Base-by-base conservation (phyloP, 2,329 filamentous ascomycete genomes). In the Aspergillus terreus region DNA sequence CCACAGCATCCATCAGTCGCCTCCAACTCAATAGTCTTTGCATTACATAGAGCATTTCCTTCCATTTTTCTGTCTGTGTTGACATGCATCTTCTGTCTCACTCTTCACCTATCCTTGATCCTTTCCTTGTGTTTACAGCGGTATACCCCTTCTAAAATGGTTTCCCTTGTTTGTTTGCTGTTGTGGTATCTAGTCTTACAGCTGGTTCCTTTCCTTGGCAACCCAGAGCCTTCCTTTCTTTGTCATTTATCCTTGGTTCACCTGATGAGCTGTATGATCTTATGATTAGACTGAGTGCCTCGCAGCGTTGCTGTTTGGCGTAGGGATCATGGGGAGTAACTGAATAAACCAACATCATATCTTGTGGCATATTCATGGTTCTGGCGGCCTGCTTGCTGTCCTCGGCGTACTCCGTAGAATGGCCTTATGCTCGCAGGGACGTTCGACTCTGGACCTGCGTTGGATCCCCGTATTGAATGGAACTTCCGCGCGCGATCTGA, bases 1-100 rank as follows among this genome's bases (percentile, higher is more conserved):
- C 49, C 70, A 76, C 62, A 62, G 49, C 41, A 61, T 65, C 41
- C 66, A 72, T 49, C 60, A 64, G 52, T 58, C 64, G 57, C 36
- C 50, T 15, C 44, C 44, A 15, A 23, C 27, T 49, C 42, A 46
- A 19, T 10, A 25, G 42, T 49, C 35, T 47, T 47, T 57, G 12
- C 49, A 44, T 48, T 47, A 14, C 44, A 43, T 52, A 42, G 10
- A 35, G 42, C 46, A 27, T 46, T 46, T 46, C 7, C 46, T 46
- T 36, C 23, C 43, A 33, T 44, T 42, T 19, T 14, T 49, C 27
- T 40, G n/a, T n/a, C 23, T 32, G 25, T 49, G 19, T 44, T 50
- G n/a, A 43, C 36, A 17, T 42, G 40, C 40, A 42, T 42, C 19
- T 42, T 42, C 19, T 42, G 40, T 42, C 15, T 17, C 40, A 19